Evolutionary conservation across 148 eudicot species (phyloP).

Genomic region (Pharnaceum exiguum): DNA sequence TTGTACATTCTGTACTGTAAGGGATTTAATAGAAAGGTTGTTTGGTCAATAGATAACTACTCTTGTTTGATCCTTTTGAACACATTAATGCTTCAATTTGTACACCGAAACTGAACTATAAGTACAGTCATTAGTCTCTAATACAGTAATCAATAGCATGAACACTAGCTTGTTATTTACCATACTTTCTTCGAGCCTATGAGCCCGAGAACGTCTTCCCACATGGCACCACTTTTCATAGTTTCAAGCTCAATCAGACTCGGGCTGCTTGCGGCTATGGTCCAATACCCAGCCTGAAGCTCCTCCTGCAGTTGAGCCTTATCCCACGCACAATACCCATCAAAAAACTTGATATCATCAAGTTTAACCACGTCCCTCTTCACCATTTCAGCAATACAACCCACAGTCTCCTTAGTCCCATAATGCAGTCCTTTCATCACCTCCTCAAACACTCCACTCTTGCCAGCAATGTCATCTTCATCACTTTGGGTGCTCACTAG

Average conservation of each 20-base stretch:
- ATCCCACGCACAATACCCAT: conserved; percentile 96
- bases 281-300: conserved; percentile 79
- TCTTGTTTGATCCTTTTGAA: too few relatives aligned
- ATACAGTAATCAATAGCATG: not conserved
- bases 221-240: conserved; percentile 57
- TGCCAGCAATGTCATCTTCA: conserved; percentile 30
- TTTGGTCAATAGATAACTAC: too few relatives aligned
- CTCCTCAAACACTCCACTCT: conserved; percentile 70
- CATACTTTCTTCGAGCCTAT: conserved; percentile 61
- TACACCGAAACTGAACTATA: not conserved
- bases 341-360: conserved; percentile 72
- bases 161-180: conserved; percentile 30
- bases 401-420: conserved; percentile 76
- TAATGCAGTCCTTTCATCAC: conserved; percentile 74
- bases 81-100: too few relatives aligned
- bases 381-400: conserved; percentile 86
- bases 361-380: conserved; percentile 60
- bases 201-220: conserved; percentile 83
- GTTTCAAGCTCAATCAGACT: conserved; percentile 52
- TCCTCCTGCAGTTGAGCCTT: conserved; percentile 72
- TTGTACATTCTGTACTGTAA: too few relatives aligned
- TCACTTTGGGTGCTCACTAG: conserved; percentile 38
- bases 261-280: conserved; percentile 78
- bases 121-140: not conserved
- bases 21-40: too few relatives aligned